Conservation (phyloP, 352 stramenopile species). For the Pythium coloratum region DNA sequence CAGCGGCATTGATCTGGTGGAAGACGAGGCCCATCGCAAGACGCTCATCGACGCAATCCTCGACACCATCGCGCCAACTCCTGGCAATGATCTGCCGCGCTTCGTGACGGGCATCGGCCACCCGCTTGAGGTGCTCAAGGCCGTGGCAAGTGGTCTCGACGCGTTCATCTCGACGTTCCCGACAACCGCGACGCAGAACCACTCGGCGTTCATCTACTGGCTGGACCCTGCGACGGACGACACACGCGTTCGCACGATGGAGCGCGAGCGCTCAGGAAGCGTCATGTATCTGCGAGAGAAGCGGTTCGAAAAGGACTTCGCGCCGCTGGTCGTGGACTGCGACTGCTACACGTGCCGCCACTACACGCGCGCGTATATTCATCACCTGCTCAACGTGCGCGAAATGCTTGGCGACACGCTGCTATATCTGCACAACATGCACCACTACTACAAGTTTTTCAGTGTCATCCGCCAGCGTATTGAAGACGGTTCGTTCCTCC, state of each 20-base stretch:
- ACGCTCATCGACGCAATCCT: conserved; percentile 50
- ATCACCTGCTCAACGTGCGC: conserved; percentile 91
- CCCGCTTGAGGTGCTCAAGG: conserved; percentile 57
- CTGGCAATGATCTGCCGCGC: conserved; percentile 38
- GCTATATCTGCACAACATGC: conserved; percentile 87
- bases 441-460: conserved; percentile 80
- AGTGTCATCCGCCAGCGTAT: conserved; percentile 54
- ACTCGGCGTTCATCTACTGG: conserved; percentile 65
- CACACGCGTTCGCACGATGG: conserved; percentile 29
- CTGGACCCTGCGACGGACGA: conserved; percentile 38
- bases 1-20: conserved; percentile 55
- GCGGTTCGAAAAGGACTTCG: conserved; percentile 62
- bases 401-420: conserved; percentile 92
- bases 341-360: conserved; percentile 74
- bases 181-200: conserved; percentile 43
- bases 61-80: conserved; percentile 30
- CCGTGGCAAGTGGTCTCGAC: conserved; percentile 56
- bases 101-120: conserved; percentile 68
- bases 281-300: conserved; percentile 70
- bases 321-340: conserved; percentile 58
- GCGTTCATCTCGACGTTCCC: conserved; percentile 73
- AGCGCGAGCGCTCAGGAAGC: conserved; percentile 38
- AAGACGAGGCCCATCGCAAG: conserved; percentile 36
- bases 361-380: conserved; percentile 88
- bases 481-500: conserved; percentile 38